Conservation (phyloP, 192 early-diverging fungal species). For the Chytriomyces sp. region DNA sequence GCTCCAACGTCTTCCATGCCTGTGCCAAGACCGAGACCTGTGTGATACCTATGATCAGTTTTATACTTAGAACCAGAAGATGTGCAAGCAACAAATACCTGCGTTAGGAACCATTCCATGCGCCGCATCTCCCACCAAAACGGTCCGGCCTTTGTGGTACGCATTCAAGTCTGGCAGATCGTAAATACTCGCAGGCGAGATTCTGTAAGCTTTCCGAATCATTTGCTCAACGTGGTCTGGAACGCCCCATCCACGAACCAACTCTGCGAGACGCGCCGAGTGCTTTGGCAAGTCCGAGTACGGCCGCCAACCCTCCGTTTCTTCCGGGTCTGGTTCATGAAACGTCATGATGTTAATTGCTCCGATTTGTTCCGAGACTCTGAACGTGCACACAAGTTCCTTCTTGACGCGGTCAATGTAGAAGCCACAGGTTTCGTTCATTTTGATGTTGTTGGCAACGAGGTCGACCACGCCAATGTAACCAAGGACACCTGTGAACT, state of each 20-base stretch:
- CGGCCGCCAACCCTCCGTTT: conserved; percentile 14
- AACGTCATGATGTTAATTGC: background rate
- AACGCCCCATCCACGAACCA: conserved; percentile 25
- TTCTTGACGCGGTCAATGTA: conserved; percentile 24
- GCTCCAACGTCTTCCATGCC: conserved; percentile 41
- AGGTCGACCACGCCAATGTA: conserved; percentile 27
- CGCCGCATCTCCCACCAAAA: conserved; percentile 34
- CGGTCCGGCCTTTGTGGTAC: conserved; percentile 2
- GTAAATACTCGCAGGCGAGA: conserved; percentile 24
- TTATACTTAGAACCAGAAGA: no score
- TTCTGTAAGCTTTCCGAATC: conserved; percentile 22
- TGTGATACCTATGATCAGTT: no score
- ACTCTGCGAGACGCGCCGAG: conserved; percentile 15
- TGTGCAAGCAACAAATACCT: background rate
- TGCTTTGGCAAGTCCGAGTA: conserved; percentile 19
- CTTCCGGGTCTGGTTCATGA: conserved; percentile 2
- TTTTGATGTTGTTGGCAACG: background rate
- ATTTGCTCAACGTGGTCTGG: conserved; percentile 11
- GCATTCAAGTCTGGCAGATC: conserved; percentile 1
- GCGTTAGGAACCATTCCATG: conserved; percentile 40
- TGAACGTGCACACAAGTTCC: conserved; percentile 21
- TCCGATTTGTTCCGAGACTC: conserved; percentile 2
- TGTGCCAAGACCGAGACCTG: conserved; percentile 22
- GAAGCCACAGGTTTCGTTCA: conserved; percentile 10
- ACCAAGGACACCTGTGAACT: conserved; percentile 23